Base-by-base conservation (phyloP, 495 filamentous ascomycete species). In the Xylaria acuta region DNA sequence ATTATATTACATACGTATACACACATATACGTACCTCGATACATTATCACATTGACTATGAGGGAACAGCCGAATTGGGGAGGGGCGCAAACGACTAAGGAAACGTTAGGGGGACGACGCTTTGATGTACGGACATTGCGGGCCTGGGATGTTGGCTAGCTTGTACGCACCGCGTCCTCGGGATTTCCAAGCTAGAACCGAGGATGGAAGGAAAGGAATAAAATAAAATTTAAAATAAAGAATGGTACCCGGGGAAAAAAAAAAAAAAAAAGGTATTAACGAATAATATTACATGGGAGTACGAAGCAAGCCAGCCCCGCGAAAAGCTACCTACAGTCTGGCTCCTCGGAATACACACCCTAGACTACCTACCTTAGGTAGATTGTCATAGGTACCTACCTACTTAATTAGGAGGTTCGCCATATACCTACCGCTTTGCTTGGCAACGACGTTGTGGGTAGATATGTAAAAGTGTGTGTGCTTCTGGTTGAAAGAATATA, bases 251-350 rank as follows among this genome's bases (percentile, higher is more conserved):
- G 34, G 6, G 58, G 7, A 40, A 60, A 30, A 2, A 32, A 34
- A 22, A 36, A 22, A 36, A 38, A 60, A 30, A 2, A 56, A 34
- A 22, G n/a, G 22, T 16, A 38, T n/a, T 22, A 60, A 38, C 18
- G 58, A 60, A 60, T 36, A 38, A 38, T 60, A 60, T 60, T 60
- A 60, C 58, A 38, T 60, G 58, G 58, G 58, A 60, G 58, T 40
- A 60, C 58, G 58, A 60, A 79, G 62, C 64, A 68, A 75, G 69
- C 71, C 73, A 34, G 56, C 56, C 72, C 67, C 47, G 71, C 75
- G 71, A 75, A 53, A 68, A 68, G 75, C 20, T 60, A 60, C 34
- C 58, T 60, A 4, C 11, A 12, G 6, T 30, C 18, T 22, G 58
- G 32, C 20, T 58, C 34, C 32, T 30, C n/a, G 45, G 58, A 60